Percentiles rank a stretch among this genome's conserved stretches.
Evolutionary conservation across 208 protist genomes (phyloP).

Genomic region (Leishmania major): DNA sequence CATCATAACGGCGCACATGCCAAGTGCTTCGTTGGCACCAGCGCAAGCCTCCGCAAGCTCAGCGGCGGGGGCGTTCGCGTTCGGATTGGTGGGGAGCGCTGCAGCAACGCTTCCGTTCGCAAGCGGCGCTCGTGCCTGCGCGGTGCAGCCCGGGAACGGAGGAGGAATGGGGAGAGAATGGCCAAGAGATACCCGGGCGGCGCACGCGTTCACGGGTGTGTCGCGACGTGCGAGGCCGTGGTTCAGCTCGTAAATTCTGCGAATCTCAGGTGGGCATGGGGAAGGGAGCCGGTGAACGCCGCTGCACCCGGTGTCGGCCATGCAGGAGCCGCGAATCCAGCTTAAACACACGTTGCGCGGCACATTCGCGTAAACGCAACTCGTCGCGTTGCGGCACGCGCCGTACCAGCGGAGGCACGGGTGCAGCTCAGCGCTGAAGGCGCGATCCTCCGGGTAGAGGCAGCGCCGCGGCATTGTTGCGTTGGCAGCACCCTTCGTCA

Average conservation of each 20-base stretch:
- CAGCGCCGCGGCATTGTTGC: neutral
- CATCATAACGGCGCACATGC: neutral
- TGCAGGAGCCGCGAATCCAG: slow-evolving; percentile 71
- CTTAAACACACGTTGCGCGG: slow-evolving; percentile 82
- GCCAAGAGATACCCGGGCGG: neutral
- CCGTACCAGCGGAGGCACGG: slow-evolving; percentile 80
- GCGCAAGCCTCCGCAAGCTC: neutral
- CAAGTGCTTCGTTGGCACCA: neutral
- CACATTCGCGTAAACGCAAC: slow-evolving; percentile 54
- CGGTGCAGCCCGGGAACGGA: neutral
- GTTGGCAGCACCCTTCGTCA: neutral
- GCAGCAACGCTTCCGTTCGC: neutral
- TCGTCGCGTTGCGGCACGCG: slow-evolving; percentile 66
- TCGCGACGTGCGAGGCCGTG: slow-evolving; percentile 48
- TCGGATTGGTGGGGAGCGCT: neutral
- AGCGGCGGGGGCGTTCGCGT: neutral
- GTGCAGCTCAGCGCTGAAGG: slow-evolving; percentile 53
- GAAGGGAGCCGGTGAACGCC: slow-evolving; percentile 79
- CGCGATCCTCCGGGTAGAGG: slow-evolving; percentile 29
- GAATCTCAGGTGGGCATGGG: slow-evolving; percentile 52
- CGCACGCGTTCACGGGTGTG: slow-evolving; percentile 9
- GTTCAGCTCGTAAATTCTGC: slow-evolving; percentile 54
- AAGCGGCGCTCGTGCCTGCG: neutral
- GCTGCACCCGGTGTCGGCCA: slow-evolving; percentile 47
- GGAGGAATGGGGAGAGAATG: neutral